Evolutionary conservation across 495 filamentous ascomycete genomes (phyloP), one percentile per base, ranked within the genome.

Genomic region (Cercophora samala): DNA sequence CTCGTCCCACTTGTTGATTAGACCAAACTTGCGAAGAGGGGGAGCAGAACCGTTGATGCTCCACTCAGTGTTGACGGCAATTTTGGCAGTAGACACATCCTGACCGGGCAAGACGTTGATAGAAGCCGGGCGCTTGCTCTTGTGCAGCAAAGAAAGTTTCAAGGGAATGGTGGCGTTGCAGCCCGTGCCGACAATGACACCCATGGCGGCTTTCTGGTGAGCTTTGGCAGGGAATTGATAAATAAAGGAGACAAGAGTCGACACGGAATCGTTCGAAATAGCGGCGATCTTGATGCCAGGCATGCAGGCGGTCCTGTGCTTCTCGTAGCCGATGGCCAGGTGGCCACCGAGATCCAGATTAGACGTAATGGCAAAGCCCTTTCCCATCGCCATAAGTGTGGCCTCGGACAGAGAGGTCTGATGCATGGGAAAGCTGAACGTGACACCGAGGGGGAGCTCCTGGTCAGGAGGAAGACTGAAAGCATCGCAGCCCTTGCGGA

Each of bases 11-110:
- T 82, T 83, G 11, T 86, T 93, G 55, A 88, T 84, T 23, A 92
- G 79, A 17, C 87, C 80, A 15, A 89, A 81, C 51, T 87, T 85
- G 22, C 81, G 78, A 9, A 96, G 78, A 2, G 91, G 89, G 18
- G 84, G 82, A 11, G 86, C 84, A 3, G 90, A 86, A 8, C 92
- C 92, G 3, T 86, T 87, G 66, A 96, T 93, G 61, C 89, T 90
- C 90, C 89, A 93, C 76, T 96, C 92, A 1, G 92, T 96, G 77
- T 96, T 95, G 54, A 95, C 84, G 0, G 93, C 85, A 3, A 93
- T 89, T 65, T 87, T 81, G 42, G 79, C 81, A 52, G 86, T 79
- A 3, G 83, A 83, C 11, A 69, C 75, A 74, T 70, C 80, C 67
- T 91, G 89, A 64, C 80, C 84, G 18, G 85, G 84, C 60, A 88